These are phyloP conservation scores for Laburnicola sp. DNA, from an alignment of 2,329 filamentous ascomycete species.

Conservation along the genomic window DNA sequence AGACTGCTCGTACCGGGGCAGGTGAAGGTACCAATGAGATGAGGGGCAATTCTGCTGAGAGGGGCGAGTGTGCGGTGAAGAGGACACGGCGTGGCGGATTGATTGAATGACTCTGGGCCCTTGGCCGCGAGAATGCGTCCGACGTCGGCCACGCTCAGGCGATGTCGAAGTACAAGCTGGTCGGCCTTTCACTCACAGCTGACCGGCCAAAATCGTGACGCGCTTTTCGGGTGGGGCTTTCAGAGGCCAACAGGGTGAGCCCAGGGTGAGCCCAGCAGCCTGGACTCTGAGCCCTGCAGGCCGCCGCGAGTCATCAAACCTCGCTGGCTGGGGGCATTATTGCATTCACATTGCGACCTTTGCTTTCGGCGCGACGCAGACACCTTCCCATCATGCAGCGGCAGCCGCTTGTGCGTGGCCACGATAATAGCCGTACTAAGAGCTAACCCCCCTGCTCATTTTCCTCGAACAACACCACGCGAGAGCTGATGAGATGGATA, in stretches of 20 bases:
- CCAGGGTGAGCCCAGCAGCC: too few species aligned
- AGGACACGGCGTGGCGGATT: not conserved
- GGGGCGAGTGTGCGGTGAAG: not conserved
- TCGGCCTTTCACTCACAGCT: too few species aligned
- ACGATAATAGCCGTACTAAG: constrained; percentile 3
- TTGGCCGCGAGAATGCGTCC: not conserved
- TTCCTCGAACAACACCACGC: not conserved
- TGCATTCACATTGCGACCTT: too few species aligned
- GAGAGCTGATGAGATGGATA: not conserved
- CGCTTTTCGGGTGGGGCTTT: too few species aligned
- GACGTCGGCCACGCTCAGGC: not conserved
- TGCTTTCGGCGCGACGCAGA: too few species aligned
- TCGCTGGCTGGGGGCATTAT: too few species aligned
- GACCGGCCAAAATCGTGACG: too few species aligned
- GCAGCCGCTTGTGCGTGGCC: not conserved
- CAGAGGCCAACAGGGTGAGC: too few species aligned
- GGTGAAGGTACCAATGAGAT: not conserved
- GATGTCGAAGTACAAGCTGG: not conserved
- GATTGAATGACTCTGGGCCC: not conserved
- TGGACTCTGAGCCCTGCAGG: too few species aligned
- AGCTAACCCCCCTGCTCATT: constrained; percentile 1
- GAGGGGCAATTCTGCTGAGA: constrained; percentile 1
- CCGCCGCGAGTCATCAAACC: too few species aligned
- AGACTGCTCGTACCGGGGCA: not conserved
- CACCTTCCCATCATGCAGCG: not conserved